These are phyloP conservation scores for Sporothrix phasma DNA, from an alignment of 2,329 filamentous ascomycete genomes.

Conservation along the genomic window DNA sequence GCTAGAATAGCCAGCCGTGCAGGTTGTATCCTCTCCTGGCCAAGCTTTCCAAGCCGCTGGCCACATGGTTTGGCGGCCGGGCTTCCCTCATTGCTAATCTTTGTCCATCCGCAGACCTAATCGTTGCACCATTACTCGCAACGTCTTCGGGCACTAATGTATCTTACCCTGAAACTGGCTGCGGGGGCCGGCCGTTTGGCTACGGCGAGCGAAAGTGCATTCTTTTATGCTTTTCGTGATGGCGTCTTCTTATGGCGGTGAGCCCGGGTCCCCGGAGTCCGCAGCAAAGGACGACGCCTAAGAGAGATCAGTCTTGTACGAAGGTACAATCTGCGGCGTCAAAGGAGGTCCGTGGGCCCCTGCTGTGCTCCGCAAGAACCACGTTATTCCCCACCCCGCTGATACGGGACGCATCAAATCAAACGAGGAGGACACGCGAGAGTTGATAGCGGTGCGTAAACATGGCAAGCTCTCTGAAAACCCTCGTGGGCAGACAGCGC, in stretches of 20 bases:
- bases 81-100: not conserved
- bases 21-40: slow-evolving; percentile 3
- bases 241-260: not conserved
- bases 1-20: not conserved
- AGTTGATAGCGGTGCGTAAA: not conserved
- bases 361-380: not conserved
- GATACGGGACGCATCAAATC: not conserved
- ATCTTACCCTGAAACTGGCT: no score
- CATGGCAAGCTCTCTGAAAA: not conserved
- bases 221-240: not conserved
- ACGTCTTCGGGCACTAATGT: no score
- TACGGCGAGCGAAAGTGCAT: not conserved
- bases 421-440: not conserved
- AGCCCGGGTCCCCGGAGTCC: not conserved
- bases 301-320: not conserved
- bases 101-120: not conserved
- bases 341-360: not conserved
- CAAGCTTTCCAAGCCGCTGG: not conserved
- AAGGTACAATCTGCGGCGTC: not conserved
- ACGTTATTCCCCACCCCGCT: not conserved
- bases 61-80: not conserved
- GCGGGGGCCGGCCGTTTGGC: not conserved
- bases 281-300: not conserved
- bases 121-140: not conserved
- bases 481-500: no score